Conservation (phyloP, 495 filamentous ascomycete genomes). For the Parathielavia appendiculata region DNA sequence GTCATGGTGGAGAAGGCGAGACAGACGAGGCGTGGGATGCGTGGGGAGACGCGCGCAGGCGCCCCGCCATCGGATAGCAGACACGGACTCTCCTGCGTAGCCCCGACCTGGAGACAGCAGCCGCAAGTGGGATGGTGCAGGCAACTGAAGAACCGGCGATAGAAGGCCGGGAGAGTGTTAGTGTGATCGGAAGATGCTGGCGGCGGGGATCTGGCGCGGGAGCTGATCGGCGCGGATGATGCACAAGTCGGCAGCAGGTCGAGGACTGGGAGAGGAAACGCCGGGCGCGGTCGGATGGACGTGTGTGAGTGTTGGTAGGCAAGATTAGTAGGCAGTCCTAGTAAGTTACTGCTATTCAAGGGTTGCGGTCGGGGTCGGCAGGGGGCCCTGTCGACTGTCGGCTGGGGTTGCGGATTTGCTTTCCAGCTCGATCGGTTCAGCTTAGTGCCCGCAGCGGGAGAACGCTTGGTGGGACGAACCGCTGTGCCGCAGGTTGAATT, state of each 20-base stretch:
- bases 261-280: conserved; percentile 20
- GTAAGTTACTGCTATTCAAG: conserved; percentile 10
- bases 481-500: conserved; percentile 25
- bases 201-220: conserved; percentile 18
- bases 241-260: conserved; percentile 32
- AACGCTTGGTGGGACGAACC: conserved; percentile 30
- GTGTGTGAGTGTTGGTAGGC: background rate
- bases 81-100: conserved; percentile 7
- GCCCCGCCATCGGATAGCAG: conserved; percentile 33
- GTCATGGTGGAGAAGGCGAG: conserved; percentile 45
- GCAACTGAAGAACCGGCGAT: conserved; percentile 12
- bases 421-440: conserved; percentile 8
- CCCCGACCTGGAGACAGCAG: conserved; percentile 20
- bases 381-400: conserved; percentile 1
- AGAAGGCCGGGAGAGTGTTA: conserved; percentile 9
- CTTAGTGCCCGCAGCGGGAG: conserved; percentile 16
- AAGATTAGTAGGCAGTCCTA: too few relatives aligned
- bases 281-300: conserved; percentile 28
- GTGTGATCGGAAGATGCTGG: conserved; percentile 30
- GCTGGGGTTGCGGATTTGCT: conserved; percentile 13
- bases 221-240: conserved; percentile 30
- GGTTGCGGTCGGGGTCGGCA: conserved; percentile 7
- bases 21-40: conserved; percentile 11
- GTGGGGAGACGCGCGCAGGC: conserved; percentile 22
- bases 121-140: conserved; percentile 27